Evolutionary conservation across 345 rosid genomes (phyloP), one percentile per base, ranked within the genome.

Genomic region (Garcia nutans): DNA sequence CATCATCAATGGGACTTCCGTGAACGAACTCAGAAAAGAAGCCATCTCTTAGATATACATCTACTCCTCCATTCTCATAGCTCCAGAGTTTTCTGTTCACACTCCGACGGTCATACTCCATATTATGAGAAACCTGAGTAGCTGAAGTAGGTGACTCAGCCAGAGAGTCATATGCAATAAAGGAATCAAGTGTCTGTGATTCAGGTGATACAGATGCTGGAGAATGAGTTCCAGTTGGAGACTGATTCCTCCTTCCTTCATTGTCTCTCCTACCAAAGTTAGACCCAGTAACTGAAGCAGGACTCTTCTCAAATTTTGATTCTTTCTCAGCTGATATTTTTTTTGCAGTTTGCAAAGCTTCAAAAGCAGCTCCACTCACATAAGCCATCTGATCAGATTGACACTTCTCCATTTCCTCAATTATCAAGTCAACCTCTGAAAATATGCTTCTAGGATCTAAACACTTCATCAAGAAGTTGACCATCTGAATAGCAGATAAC

Each of bases 291-390:
- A 84, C 86, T 57, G 97, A 90, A 80, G 83, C 82, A 19, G 79
- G 78, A 79, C 89, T 79, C 63, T 86, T 95, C 78, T 87, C 92
- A 74, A 84, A 81, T 77, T 90, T 88, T 19, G 79, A 79, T 42
- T 83, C 92, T 57, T 85, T 82, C 69, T 89, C 97, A 20, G 77
- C 66, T 0, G 82, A 80, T 49, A 96, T 86, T 84, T 86, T 85
- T 83, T 88, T 88, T 2, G 96, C 97, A 81, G 93, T 91, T 77
- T 88, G 88, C 82, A 85, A 75, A 65, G 99, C 93, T 84, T 93
- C 99, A 76, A 83, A 94, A 72, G 99, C 97, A 69, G 98, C 97
- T 42, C 94, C 96, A 79, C 84, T 90, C 47, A 93, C 97, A 71
- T 86, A 92, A 63, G 95, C 93, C 98, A 93, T 92, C 72, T 84